Percentiles rank a stretch among this genome's conserved stretches.
Evolutionary conservation across 495 filamentous ascomycete species (phyloP).

Genomic region (Podospora sp.): DNA sequence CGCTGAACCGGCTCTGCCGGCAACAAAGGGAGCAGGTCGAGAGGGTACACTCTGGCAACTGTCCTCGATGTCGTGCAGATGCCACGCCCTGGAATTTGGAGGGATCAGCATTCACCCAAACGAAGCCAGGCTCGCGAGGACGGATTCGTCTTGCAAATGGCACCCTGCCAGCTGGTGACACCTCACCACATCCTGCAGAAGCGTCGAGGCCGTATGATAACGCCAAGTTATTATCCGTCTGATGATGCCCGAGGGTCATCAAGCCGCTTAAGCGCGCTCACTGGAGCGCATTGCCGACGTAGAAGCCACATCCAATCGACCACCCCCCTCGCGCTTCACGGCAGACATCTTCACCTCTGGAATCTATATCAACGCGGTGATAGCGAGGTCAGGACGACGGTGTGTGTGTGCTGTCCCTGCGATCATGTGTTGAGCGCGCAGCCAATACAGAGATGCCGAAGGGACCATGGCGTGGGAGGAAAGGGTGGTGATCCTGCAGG

Average conservation of each 20-base stretch:
- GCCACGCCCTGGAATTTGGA: conserved; percentile 13
- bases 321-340: conserved; percentile 13
- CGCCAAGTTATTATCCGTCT: neutral
- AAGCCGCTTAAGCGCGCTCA: conserved; percentile 21
- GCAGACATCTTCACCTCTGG: conserved; percentile 8
- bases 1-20: neutral
- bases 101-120: neutral
- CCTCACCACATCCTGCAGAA: conserved; percentile 11
- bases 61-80: conserved; percentile 23
- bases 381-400: conserved; percentile 19
- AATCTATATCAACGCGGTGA: conserved; percentile 11
- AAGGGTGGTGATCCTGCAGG: conserved; percentile 13
- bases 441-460: conserved; percentile 5
- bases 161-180: conserved; percentile 22
- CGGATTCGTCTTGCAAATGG: conserved; percentile 19
- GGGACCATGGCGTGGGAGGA: neutral
- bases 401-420: conserved; percentile 15
- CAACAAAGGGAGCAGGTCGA: neutral
- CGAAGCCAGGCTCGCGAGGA: neutral
- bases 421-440: neutral
- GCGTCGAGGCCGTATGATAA: neutral
- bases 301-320: conserved; percentile 18
- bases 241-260: conserved; percentile 7
- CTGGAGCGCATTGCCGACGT: conserved; percentile 18
- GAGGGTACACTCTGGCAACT: neutral